A percentile compares a stretch with the other conserved stretches of the same genome.
Conservation (phyloP, 2,329 filamentous ascomycete genomes). For the Neopestalotiopsis sp. region DNA sequence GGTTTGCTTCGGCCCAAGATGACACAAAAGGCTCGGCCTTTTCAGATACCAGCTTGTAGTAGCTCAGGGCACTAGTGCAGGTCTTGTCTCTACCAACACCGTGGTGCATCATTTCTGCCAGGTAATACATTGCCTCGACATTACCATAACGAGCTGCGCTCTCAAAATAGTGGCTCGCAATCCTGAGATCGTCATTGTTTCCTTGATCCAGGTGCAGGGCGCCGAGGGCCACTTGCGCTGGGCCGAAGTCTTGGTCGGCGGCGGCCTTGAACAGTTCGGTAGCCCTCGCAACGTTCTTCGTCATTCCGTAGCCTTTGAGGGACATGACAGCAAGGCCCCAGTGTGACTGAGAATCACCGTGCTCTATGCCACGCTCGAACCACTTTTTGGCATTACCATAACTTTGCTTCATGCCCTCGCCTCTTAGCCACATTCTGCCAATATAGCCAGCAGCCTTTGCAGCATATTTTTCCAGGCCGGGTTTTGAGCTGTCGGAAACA, state of each 20-base stretch:
- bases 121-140: conserved; percentile 89
- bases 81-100: conserved; percentile 81
- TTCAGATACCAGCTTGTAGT: conserved; percentile 83
- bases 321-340: conserved; percentile 86
- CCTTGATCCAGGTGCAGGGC: conserved; percentile 88
- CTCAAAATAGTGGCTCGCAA: conserved; percentile 86
- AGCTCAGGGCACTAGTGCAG: conserved; percentile 76
- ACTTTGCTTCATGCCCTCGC: conserved; percentile 79
- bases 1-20: conserved; percentile 82
- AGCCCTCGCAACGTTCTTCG: conserved; percentile 72
- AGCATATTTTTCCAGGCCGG: conserved; percentile 76
- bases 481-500: conserved; percentile 70
- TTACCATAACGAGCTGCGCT: conserved; percentile 81
- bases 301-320: conserved; percentile 73
- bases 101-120: conserved; percentile 84
- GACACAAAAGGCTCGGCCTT: conserved; percentile 75
- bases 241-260: conserved; percentile 80
- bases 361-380: conserved; percentile 79
- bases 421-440: conserved; percentile 86
- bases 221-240: conserved; percentile 83
- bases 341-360: conserved; percentile 82
- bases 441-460: conserved; percentile 86
- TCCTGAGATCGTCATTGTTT: conserved; percentile 67
- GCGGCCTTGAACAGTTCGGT: conserved; percentile 78
- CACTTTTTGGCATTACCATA: conserved; percentile 77